These are phyloP conservation scores for Candida germanica DNA, from an alignment of 805 yeast species.

Conservation along the genomic window DNA sequence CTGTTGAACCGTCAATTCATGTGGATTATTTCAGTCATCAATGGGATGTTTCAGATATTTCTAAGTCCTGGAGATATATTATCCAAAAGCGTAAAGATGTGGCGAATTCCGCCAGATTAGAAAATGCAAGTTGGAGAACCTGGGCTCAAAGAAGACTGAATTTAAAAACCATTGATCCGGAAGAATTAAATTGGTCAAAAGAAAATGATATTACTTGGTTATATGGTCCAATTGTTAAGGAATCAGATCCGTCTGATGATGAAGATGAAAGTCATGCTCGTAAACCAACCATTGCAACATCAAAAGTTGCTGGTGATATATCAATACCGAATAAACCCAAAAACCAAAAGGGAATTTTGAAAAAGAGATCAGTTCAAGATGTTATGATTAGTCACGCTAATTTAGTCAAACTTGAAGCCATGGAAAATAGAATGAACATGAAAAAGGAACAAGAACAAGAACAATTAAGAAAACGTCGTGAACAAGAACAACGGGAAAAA, in stretches of 20 bases:
- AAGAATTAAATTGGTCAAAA: slow-evolving; percentile 91
- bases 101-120: slow-evolving; percentile 51
- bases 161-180: slow-evolving; percentile 80
- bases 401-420: slow-evolving; percentile 38
- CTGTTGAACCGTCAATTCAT: slow-evolving; percentile 79
- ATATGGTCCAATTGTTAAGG: slow-evolving; percentile 80
- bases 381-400: slow-evolving; percentile 65
- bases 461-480: slow-evolving; percentile 9
- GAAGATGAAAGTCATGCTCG: slow-evolving; percentile 17
- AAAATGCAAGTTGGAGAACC: slow-evolving; percentile 83
- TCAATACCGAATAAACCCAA: slow-evolving; percentile 25
- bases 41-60: slow-evolving; percentile 93
- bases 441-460: slow-evolving; percentile 30
- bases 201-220: slow-evolving; percentile 98
- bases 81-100: slow-evolving; percentile 78
- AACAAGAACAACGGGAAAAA: slow-evolving; percentile 7
- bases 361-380: slow-evolving; percentile 82
- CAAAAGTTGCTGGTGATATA: slow-evolving; percentile 45
- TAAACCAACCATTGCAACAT: slow-evolving; percentile 33
- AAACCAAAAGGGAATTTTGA: slow-evolving; percentile 70
- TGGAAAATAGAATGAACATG: slow-evolving; percentile 34
- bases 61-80: slow-evolving; percentile 94
- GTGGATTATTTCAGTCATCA: slow-evolving; percentile 94
- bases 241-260: slow-evolving; percentile 28
- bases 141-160: slow-evolving; percentile 81